Evolutionary conservation across 345 rosid species (phyloP), one percentile per base, ranked within the genome.

Genomic region (Nephelium lappaceum): DNA sequence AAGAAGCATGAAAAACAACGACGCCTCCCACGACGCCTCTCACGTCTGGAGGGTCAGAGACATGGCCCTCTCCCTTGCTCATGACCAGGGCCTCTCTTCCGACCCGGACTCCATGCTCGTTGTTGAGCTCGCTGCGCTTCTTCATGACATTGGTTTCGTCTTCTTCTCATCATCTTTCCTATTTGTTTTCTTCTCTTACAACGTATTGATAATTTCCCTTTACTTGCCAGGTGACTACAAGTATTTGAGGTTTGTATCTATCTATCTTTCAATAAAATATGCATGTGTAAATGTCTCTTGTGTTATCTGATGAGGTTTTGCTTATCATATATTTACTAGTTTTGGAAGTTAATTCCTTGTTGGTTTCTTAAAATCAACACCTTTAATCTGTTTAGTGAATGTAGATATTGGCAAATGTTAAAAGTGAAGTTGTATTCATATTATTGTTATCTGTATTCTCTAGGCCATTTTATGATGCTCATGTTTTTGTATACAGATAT

Each of bases 111-210:
- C 97, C 86, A 90, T 95, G 92, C 88, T 91, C 85, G 85, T 91
- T 47, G 97, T 90, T 16, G 96, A 95, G 87, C 91, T 93, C 67
- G 93, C 97, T 75, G 96, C 98, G 21, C 93, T 95, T 84, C 95
- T 95, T 71, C 97, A 95, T 78, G 98, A 95, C 67, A 84, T 95
- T 63, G 97, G 93, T 91, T 5, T 57, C 10, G 7, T 45, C 12
- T 11, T 45, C 51, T 45, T 45, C 51, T 0, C 12, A 7, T 45
- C 51, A 8, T 45, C 51, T 43, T 64, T 24, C 42, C 43, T 43
- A 39, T 9, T 10, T 43, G 15, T 74, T 31, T 27, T 25, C 21
- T 36, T 11, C 24, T 38, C 6, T 36, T 25, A 61, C 18, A 58
- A 58, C 55, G 8, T 79, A 61, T 24, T 66, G 63, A 67, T 77